These are phyloP conservation scores for Paralagenidium karlingii DNA, from an alignment of 352 stramenopile genomes.

Conservation along the genomic window DNA sequence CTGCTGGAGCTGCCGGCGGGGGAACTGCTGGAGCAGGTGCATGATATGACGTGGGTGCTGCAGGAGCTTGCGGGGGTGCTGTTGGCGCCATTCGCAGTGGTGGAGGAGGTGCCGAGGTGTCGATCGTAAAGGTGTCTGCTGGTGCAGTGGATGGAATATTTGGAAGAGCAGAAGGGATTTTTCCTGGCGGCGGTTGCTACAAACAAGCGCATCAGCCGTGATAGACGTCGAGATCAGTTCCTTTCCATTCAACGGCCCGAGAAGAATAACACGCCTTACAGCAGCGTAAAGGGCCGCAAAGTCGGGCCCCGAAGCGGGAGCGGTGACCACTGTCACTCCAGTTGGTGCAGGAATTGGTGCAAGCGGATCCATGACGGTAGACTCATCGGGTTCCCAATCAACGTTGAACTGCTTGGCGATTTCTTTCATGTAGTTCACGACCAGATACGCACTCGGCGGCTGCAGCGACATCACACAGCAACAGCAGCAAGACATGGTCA, in stretches of 20 bases:
- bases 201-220: background rate
- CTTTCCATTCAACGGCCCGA: background rate
- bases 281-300: conserved; percentile 59
- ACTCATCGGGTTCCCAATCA: conserved; percentile 85
- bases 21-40: no score
- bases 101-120: conserved; percentile 3
- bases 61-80: background rate
- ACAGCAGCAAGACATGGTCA: background rate
- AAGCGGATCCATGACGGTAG: conserved; percentile 56
- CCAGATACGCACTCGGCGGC: conserved; percentile 88
- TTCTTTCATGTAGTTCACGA: conserved; percentile 94
- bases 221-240: conserved; percentile 4
- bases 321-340: conserved; percentile 70
- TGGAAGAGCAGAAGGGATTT: conserved; percentile 27
- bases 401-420: conserved; percentile 93
- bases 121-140: conserved; percentile 4
- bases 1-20: no score
- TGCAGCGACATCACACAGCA: conserved; percentile 5
- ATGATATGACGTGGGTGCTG: no score
- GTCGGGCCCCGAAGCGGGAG: conserved; percentile 71
- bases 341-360: conserved; percentile 84
- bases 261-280: conserved; percentile 14
- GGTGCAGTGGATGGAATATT: conserved; percentile 14
- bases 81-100: background rate
- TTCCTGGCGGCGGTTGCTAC: conserved; percentile 28